Evolutionary conservation across 2,329 filamentous ascomycete species (phyloP), one percentile per base, ranked within the genome.

Genomic region (Cladosporium sp.): DNA sequence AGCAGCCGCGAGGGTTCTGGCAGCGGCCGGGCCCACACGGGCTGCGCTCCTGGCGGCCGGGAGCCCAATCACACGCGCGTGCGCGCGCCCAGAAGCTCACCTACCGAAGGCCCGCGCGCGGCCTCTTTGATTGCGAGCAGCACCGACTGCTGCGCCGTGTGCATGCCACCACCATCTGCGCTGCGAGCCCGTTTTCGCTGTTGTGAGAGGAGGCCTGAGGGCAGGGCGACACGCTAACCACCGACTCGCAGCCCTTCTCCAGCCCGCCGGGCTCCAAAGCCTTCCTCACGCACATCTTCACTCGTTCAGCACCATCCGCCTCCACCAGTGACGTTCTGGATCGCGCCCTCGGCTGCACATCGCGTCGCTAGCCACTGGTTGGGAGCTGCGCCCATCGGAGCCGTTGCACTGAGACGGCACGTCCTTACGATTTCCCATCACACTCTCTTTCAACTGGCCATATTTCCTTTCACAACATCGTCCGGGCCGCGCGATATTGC

Each of bases 311-410:
- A 41, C 13, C 38, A 41, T 14, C 41, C 37, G 46, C 35, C 46
- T 49, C 37, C 46, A 49, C 46, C 46, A 19, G 46, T 49, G 46
- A 49, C 46, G 46, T 49, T 40, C 37, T 37, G 46, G 11, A 37
- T 37, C 34, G 22, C 22, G 22, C 22, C 22, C 22, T 28, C 22
- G 22, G 22, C 22, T 28, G 22, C 22, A 28, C 22, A 28, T 28
- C 22, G 22, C 22, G 22, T 28, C 22, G 22, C 22, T 28, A 28
- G 22, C 22, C 22, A 28, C 22, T 28, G 22, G 22, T 28, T 28
- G 22, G 22, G 22, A 28, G 22, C 22, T 28, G 22, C 22, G 22
- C 22, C 22, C 22, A 28, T 28, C 22, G 22, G 22, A 28, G 22
- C 22, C 22, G 22, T 28, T 28, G 22, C 22, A 28, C 22, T 28